Conservation (phyloP, 805 yeast species). For the Barnettozyma californica region DNA sequence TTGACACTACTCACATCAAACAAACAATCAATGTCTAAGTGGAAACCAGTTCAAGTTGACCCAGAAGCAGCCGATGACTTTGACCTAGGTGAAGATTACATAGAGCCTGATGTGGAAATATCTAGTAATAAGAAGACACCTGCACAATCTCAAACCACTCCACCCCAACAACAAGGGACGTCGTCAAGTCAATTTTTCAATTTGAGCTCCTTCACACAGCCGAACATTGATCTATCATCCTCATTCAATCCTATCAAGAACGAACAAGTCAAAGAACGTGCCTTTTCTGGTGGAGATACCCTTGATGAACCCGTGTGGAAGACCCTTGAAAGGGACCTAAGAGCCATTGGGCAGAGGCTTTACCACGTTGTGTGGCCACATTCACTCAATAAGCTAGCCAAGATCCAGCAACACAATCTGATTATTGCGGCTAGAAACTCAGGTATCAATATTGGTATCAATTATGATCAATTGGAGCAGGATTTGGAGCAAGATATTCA, state of each 20-base stretch:
- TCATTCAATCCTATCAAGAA: slow-evolving; percentile 28
- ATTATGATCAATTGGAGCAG: slow-evolving; percentile 26
- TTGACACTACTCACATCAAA: neutral
- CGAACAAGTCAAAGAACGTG: slow-evolving; percentile 25
- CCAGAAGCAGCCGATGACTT: slow-evolving; percentile 26
- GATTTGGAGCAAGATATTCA: slow-evolving; percentile 24
- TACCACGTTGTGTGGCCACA: slow-evolving; percentile 40
- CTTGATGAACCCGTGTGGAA: slow-evolving; percentile 62
- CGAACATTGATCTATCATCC: slow-evolving; percentile 28
- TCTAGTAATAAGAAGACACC: slow-evolving; percentile 1
- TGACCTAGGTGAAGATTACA: slow-evolving; percentile 24
- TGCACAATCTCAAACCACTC: slow-evolving; percentile 1
- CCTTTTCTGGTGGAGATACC: slow-evolving; percentile 60
- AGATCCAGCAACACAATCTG: slow-evolving; percentile 27
- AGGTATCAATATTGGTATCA: slow-evolving; percentile 26
- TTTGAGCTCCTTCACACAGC: slow-evolving; percentile 24
- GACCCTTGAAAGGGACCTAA: slow-evolving; percentile 45
- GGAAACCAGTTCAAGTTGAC: slow-evolving; percentile 26
- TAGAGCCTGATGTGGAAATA: slow-evolving; percentile 23
- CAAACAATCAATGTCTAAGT: slow-evolving; percentile 9
- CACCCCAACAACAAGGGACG: neutral
- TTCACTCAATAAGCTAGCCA: slow-evolving; percentile 26
- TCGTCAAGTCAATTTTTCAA: slow-evolving; percentile 22
- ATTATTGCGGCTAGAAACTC: slow-evolving; percentile 26
- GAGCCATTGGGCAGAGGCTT: slow-evolving; percentile 38